These are phyloP conservation scores for Acrodontium crateriforme DNA, from an alignment of 2,329 filamentous ascomycete species.

Conservation along the genomic window DNA sequence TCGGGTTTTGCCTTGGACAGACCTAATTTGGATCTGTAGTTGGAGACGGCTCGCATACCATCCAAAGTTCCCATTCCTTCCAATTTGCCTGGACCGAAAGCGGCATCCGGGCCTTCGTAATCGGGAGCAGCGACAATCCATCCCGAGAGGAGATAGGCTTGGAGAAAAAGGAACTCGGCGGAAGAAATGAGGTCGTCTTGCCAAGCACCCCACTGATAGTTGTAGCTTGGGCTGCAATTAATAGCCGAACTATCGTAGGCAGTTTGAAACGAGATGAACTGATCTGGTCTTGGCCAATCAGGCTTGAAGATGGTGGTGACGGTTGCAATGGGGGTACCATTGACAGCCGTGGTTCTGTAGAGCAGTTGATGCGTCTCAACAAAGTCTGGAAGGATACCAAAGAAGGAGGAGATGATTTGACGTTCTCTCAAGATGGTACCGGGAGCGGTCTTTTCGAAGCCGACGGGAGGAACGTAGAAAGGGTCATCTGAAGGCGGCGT, in stretches of 20 bases:
- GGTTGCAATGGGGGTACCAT: conserved; percentile 15
- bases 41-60: conserved; percentile 27
- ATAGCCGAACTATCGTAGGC: conserved; percentile 23
- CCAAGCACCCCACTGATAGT: conserved; percentile 12
- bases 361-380: conserved; percentile 15
- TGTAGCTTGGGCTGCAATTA: conserved; percentile 28
- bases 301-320: conserved; percentile 18
- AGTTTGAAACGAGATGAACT: conserved; percentile 18
- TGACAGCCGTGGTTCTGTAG: conserved; percentile 13
- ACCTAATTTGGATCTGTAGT: conserved; percentile 14
- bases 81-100: conserved; percentile 22
- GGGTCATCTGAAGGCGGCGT: conserved; percentile 11
- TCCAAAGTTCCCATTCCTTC: conserved; percentile 31
- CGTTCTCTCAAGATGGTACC: conserved; percentile 15
- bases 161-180: conserved; percentile 11
- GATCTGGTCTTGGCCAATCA: conserved; percentile 8
- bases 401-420: conserved; percentile 8
- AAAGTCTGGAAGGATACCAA: conserved; percentile 12
- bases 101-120: conserved; percentile 23
- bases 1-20: conserved; percentile 10
- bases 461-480: conserved; percentile 16
- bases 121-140: conserved; percentile 27
- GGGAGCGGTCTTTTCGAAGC: conserved; percentile 10
- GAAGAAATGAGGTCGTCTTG: conserved; percentile 12
- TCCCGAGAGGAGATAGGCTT: conserved; percentile 10